Evolutionary conservation across 2,329 filamentous ascomycete genomes (phyloP), one percentile per base, ranked within the genome.

Genomic region (Neocucurbitaria cava): DNA sequence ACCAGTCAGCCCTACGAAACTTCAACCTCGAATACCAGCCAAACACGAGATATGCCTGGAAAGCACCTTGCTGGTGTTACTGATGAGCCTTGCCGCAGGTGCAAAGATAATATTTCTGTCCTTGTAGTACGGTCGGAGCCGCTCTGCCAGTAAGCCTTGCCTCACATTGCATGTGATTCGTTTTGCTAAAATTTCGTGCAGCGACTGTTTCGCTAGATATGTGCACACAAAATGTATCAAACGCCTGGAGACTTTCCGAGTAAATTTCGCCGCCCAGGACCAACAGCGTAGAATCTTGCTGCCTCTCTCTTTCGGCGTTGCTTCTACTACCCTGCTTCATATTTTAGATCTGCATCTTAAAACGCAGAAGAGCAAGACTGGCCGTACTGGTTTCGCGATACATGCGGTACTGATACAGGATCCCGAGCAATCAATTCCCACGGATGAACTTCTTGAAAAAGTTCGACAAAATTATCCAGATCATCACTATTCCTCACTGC

Each of bases 241-340:
- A 76, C 90, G 92, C 43, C 85, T 90, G 79, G 87, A 89, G 63
- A 81, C 82, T 36, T 90, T 88, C 69, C 81, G 84, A 41, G 81
- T 86, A 33, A 77, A 78, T 33, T 74, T 82, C 59, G 73, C 76
- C 28, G 72, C 76, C 20, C 74, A 76, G 52, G 77, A 77, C 39
- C 70, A 77, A 46, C 77, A 78, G 52, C 79, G 77, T 62, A 84
- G 77, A 69, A 84, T 96, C 43, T 79, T 96, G 17, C 79, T 96
- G 18, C 91, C 92, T 5, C 79, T 97, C 1, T 96, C 93, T 0
- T 88, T 92, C 66, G 94, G 95, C 0, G 80, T 89, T 1, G 95
- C 90, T 1, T 98, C 94, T 0, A 83, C 89, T 13, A 85, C 87
- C 13, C 80, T 99, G 39, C 81, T 96, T 26, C 85, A 94, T 65